These are phyloP conservation scores for Houttuynia cordata DNA, from an alignment of 164 flowering plant genomes.

Conservation along the genomic window DNA sequence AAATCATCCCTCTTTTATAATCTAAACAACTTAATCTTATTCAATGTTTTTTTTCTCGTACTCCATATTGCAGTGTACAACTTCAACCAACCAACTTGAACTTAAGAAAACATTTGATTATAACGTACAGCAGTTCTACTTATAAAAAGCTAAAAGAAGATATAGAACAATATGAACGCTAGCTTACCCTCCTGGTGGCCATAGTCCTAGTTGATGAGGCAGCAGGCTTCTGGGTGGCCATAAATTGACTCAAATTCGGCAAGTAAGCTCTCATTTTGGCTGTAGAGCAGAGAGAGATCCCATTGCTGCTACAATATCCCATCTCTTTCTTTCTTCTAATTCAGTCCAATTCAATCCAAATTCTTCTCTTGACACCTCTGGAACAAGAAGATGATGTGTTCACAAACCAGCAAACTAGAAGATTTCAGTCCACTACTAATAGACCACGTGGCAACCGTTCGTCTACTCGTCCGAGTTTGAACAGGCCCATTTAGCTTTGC, in stretches of 20 bases:
- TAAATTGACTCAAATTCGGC: slow-evolving; percentile 27
- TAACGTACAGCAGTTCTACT: no score
- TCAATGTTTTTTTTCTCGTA: no score
- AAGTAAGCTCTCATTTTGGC: slow-evolving; percentile 7
- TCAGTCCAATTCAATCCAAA: no score
- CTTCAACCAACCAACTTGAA: no score
- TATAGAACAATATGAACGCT: not conserved
- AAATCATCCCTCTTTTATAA: no score
- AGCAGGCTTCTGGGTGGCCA: slow-evolving; percentile 59
- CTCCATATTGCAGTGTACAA: no score
- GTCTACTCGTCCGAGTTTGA: not conserved
- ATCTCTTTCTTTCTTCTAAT: not conserved
- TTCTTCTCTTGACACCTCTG: no score
- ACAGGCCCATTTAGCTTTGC: no score
- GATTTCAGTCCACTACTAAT: not conserved
- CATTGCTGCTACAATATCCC: slow-evolving; percentile 9
- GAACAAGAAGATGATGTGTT: no score
- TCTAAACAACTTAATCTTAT: no score
- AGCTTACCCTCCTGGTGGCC: slow-evolving; percentile 36
- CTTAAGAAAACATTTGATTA: no score
- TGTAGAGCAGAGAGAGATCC: slow-evolving; percentile 8
- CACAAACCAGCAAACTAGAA: not conserved
- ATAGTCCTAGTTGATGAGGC: slow-evolving; percentile 30
- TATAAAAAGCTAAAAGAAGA: not conserved
- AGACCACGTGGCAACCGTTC: not conserved